Evolutionary conservation across 2,329 filamentous ascomycete genomes (phyloP), one percentile per base, ranked within the genome.

Genomic region (Aciculosporium take): DNA sequence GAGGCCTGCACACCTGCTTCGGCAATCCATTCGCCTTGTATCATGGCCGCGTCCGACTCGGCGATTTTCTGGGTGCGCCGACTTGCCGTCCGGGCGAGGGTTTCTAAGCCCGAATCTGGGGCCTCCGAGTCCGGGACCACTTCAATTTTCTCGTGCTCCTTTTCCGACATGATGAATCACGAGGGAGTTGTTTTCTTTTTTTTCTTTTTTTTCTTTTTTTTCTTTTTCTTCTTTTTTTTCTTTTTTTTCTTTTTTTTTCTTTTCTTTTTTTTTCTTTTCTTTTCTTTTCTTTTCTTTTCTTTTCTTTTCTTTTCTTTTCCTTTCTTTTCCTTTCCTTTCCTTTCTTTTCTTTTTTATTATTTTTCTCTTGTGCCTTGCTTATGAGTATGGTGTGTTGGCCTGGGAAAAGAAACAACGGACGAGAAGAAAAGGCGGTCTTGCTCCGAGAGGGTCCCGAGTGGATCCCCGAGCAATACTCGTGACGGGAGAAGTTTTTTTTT

Each of bases 41-140:
- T 36, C 39, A 45, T 36, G 12, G 39, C 43, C 17, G 43, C 39
- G 18, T 42, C 39, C n/a, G 36, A 42, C 35, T 45, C 43, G 17
- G 39, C 31, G 15, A 45, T 15, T 36, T 41, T 37, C 29, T 33
- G 36, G 36, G 39, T 32, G 28, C 43, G 32, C 17, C 36, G 43
- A 41, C 39, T 41, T 7, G 39, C 15, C 17, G 39, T 37, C 24
- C 18, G 39, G 23, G 28, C 25, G 18, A 45, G 39, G 31, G 20
- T n/a, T n/a, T 41, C 30, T 28, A 36, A 39, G 10, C 25, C 39
- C 13, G 35, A 41, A 33, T 45, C 27, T 20, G 33, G 18, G 5
- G 24, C 42, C 28, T 31, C 7, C 4, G 38, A 44, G 37, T 7
- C 27, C 18, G 23, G n/a, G 8, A 13, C 21, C 13, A 31, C 25